Evolutionary conservation across 1,139 yeast genomes (phyloP).

Genomic region (Zygosaccharomyces pseudobailii): DNA sequence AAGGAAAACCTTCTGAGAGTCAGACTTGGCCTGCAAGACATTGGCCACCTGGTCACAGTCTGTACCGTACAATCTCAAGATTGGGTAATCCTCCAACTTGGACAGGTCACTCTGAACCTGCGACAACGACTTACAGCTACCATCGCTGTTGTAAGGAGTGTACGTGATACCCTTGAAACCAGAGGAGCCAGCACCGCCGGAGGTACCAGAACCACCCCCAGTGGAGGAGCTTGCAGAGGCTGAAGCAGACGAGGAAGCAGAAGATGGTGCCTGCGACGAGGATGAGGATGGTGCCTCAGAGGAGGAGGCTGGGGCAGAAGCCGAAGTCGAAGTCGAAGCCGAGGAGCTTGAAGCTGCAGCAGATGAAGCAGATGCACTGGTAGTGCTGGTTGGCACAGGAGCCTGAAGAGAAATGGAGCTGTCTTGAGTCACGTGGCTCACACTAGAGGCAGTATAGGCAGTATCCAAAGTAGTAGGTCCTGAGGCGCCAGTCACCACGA

Average conservation of each 20-base stretch:
- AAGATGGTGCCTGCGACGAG: conserved; percentile 28
- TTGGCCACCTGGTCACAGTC: conserved; percentile 75
- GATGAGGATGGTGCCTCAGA: conserved; percentile 19
- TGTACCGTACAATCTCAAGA: conserved; percentile 77
- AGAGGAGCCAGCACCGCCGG: conserved; percentile 34
- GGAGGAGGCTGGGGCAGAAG: conserved; percentile 30
- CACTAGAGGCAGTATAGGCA: conserved; percentile 9
- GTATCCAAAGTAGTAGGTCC: conserved; percentile 26
- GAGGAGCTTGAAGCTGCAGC: conserved; percentile 23
- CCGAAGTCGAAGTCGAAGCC: conserved; percentile 26
- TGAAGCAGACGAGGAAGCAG: conserved; percentile 25
- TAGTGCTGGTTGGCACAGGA: not conserved
- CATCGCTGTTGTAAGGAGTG: conserved; percentile 70
- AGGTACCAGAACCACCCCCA: conserved; percentile 24
- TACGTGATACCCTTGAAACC: conserved; percentile 67
- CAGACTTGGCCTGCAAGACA: conserved; percentile 58
- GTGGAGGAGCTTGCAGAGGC: conserved; percentile 28
- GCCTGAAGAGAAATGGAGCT: too few species aligned
- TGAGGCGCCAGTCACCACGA: conserved; percentile 30
- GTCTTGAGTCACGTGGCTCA: conserved; percentile 21
- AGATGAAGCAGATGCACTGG: not conserved
- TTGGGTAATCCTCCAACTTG: conserved; percentile 47
- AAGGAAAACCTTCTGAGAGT: conserved; percentile 61
- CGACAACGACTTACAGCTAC: conserved; percentile 63
- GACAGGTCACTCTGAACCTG: conserved; percentile 59